These are phyloP conservation scores for Chloris gayana DNA, from an alignment of 176 grass and related monocot species.

Conservation along the genomic window DNA sequence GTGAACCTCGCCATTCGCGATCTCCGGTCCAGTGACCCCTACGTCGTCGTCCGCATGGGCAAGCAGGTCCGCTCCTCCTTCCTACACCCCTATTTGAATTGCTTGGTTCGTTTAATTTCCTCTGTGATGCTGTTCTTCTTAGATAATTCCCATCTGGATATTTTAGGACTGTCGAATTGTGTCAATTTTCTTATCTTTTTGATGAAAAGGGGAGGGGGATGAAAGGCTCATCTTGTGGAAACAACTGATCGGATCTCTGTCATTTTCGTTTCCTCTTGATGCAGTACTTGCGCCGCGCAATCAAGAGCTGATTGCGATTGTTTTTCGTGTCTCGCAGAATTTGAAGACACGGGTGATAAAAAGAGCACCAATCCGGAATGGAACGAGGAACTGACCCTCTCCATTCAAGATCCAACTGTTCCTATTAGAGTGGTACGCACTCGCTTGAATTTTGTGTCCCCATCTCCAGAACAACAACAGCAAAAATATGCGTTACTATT, in stretches of 20 bases:
- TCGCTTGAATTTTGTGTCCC: not conserved
- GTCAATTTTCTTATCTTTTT: not conserved
- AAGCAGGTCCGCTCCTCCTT: constrained; percentile 40
- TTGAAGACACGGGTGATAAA: constrained; percentile 75
- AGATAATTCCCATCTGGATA: not conserved
- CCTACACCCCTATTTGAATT: not conserved
- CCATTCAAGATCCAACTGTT: constrained; percentile 48
- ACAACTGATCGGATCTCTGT: too few species aligned
- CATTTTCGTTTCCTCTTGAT: too few species aligned
- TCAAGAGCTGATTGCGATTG: not conserved
- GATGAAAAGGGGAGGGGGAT: too few species aligned
- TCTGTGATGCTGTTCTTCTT: not conserved
- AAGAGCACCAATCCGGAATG: constrained; percentile 75
- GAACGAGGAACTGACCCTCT: constrained; percentile 90
- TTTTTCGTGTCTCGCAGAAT: constrained; percentile 53
- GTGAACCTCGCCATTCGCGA: constrained; percentile 86
- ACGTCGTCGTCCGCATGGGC: constrained; percentile 59
- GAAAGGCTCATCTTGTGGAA: too few species aligned
- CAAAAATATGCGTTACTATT: not conserved
- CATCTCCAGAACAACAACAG: not conserved
- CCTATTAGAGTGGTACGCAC: constrained; percentile 59
- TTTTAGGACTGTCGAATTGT: not conserved
- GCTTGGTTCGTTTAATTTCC: not conserved
- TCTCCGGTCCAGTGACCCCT: constrained; percentile 69
- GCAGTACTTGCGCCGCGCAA: not conserved